phyloP scores from a whole-genome alignment of 2,329 filamentous ascomycete species.

The Kalaharituber pfeilii region DNA sequence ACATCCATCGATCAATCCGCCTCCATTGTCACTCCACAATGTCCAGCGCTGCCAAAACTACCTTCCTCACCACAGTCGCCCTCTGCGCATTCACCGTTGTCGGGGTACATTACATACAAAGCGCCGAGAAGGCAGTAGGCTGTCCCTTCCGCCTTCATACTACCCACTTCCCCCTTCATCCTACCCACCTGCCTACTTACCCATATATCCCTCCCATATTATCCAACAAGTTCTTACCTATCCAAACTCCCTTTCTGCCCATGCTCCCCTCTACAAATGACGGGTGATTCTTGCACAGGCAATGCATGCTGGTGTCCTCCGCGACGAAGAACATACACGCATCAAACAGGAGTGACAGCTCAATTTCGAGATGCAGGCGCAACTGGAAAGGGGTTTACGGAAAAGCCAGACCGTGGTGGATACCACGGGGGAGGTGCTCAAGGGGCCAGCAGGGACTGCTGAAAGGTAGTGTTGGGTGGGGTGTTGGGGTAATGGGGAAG shows the following conservation, averaged over 20 bases:
- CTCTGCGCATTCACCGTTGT: slow-evolving; percentile 60
- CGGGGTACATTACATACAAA: slow-evolving; percentile 80
- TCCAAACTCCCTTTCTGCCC: slow-evolving; percentile 6
- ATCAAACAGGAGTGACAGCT: slow-evolving; percentile 78
- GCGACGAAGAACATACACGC: slow-evolving; percentile 85
- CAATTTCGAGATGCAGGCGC: slow-evolving; percentile 83
- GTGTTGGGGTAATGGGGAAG: not conserved
- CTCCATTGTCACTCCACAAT: slow-evolving; percentile 35
- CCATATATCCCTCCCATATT: slow-evolving; percentile 8
- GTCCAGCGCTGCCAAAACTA: slow-evolving; percentile 81
- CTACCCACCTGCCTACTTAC: slow-evolving; percentile 7
- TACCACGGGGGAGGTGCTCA: not conserved
- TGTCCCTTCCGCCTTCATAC: not conserved
- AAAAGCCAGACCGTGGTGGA: slow-evolving; percentile 63
- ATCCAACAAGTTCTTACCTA: slow-evolving; percentile 1
- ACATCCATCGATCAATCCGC: not conserved
- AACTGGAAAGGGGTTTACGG: slow-evolving; percentile 73
- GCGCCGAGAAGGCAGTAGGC: slow-evolving; percentile 61
- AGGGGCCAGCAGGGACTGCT: not conserved
- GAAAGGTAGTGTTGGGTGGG: not conserved
- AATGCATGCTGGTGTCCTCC: slow-evolving; percentile 88
- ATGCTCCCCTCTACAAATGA: slow-evolving; percentile 15
- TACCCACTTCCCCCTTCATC: not conserved
- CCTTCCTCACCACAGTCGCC: slow-evolving; percentile 58
- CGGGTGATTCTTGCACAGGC: slow-evolving; percentile 50